Percentiles rank a stretch among this genome's conserved stretches.
phyloP scores from a whole-genome alignment of 352 stramenopile species.

The Pythium sp. region DNA sequence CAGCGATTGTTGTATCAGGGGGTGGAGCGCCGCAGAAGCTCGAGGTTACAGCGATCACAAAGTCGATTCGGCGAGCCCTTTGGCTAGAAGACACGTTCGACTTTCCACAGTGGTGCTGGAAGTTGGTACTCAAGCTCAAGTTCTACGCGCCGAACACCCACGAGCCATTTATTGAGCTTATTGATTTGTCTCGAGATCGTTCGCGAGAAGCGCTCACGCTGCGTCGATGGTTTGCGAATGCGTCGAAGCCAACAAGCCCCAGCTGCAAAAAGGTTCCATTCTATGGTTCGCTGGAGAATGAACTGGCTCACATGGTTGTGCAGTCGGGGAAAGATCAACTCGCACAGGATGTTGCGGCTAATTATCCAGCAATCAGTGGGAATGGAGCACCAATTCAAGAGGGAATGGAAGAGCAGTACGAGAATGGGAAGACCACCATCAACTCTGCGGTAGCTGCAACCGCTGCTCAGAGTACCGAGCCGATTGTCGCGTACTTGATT shows the following conservation, averaged over 20 bases:
- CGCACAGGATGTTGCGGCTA: slow-evolving; percentile 7
- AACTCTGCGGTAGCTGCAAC: slow-evolving; percentile 30
- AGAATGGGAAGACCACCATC: slow-evolving; percentile 16
- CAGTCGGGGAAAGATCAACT: neutral
- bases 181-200: slow-evolving; percentile 70
- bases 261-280: slow-evolving; percentile 42
- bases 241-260: slow-evolving; percentile 25
- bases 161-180: slow-evolving; percentile 61
- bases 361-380: slow-evolving; percentile 14
- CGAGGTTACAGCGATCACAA: slow-evolving; percentile 54
- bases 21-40: slow-evolving; percentile 50
- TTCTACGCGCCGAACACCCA: slow-evolving; percentile 78
- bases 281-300: slow-evolving; percentile 45
- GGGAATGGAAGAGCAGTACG: neutral
- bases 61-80: slow-evolving; percentile 71
- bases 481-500: slow-evolving; percentile 85
- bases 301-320: slow-evolving; percentile 24
- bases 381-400: slow-evolving; percentile 37
- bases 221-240: slow-evolving; percentile 67
- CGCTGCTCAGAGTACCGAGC: slow-evolving; percentile 63
- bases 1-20: slow-evolving; percentile 39
- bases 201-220: slow-evolving; percentile 74
- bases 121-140: slow-evolving; percentile 75
- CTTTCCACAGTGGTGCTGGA: slow-evolving; percentile 85
- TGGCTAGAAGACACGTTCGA: slow-evolving; percentile 66